Conservation (phyloP, 176 grass and related monocot species). For the Musa acuminata region DNA sequence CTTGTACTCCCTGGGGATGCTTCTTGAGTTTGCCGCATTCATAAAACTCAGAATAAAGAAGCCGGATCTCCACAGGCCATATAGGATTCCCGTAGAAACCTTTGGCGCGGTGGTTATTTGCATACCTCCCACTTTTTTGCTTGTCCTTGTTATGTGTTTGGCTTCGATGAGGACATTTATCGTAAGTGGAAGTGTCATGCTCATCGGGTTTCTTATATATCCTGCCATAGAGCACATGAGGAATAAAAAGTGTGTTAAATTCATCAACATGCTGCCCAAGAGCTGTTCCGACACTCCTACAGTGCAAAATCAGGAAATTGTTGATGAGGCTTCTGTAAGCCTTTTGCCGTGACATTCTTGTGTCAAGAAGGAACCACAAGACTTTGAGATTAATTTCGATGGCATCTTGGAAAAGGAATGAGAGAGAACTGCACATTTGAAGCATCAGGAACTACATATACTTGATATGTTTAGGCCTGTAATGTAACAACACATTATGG, state of each 20-base stretch:
- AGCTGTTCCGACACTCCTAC: conserved; percentile 1
- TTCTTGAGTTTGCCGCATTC: conserved; percentile 78
- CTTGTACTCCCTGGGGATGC: conserved; percentile 84
- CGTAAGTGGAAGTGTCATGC: conserved; percentile 38
- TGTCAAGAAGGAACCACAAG: neutral
- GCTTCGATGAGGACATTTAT: conserved; percentile 48
- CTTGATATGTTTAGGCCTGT: too few species aligned
- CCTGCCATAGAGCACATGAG: conserved; percentile 53
- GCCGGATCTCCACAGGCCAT: conserved; percentile 57
- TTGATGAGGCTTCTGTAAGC: conserved; percentile 35
- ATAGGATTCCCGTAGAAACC: conserved; percentile 51
- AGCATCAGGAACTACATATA: too few species aligned
- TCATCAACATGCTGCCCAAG: conserved; percentile 32
- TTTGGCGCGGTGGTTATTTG: conserved; percentile 49
- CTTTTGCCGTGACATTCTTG: conserved; percentile 31
- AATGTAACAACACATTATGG: too few species aligned
- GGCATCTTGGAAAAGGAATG: neutral
- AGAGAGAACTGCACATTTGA: too few species aligned
- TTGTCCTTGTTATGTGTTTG: conserved; percentile 70
- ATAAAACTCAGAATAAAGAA: conserved; percentile 80
- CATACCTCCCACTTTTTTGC: conserved; percentile 49
- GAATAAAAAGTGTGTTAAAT: conserved; percentile 33
- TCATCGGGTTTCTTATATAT: conserved; percentile 41
- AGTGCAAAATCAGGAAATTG: neutral
- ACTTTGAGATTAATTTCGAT: neutral